Conservation (phyloP, 1,284 basidiomycete genomes). For the Apiotrichum laibachii region DNA sequence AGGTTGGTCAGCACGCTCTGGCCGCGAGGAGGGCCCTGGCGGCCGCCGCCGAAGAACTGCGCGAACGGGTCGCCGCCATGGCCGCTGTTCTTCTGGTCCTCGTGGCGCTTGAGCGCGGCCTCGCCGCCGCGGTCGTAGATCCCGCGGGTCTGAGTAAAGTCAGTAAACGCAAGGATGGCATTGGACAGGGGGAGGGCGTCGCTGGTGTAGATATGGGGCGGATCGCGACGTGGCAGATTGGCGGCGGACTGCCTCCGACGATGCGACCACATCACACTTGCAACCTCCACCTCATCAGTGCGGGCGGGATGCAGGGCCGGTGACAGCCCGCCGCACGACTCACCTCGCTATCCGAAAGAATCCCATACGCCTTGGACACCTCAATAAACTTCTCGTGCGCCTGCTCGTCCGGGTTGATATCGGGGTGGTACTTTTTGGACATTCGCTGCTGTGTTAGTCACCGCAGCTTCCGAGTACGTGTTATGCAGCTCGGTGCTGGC, state of each 20-base stretch:
- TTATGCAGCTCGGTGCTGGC: no score
- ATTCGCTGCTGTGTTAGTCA: slow-evolving; percentile 57
- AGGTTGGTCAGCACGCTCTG: slow-evolving; percentile 81
- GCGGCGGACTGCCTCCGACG: no score
- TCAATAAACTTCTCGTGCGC: slow-evolving; percentile 84
- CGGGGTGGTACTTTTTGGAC: slow-evolving; percentile 85
- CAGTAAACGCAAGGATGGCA: not conserved
- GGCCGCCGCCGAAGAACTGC: slow-evolving; percentile 75
- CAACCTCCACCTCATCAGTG: no score
- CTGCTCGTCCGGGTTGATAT: slow-evolving; percentile 82
- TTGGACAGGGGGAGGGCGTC: not conserved
- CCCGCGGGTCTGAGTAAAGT: slow-evolving; percentile 65
- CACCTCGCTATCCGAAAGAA: slow-evolving; percentile 76
- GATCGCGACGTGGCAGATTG: no score
- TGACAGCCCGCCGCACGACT: slow-evolving; percentile 25
- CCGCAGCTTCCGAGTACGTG: not conserved
- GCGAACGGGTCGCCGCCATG: slow-evolving; percentile 91
- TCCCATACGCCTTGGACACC: slow-evolving; percentile 87
- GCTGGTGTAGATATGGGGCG: no score
- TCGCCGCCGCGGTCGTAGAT: slow-evolving; percentile 92
- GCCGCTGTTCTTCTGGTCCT: slow-evolving; percentile 60
- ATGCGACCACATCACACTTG: no score
- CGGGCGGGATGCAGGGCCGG: no score
- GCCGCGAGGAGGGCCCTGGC: slow-evolving; percentile 68
- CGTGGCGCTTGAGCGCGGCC: slow-evolving; percentile 82